Conservation (phyloP, 139 green algal species). For the Chlorella vulgaris region DNA sequence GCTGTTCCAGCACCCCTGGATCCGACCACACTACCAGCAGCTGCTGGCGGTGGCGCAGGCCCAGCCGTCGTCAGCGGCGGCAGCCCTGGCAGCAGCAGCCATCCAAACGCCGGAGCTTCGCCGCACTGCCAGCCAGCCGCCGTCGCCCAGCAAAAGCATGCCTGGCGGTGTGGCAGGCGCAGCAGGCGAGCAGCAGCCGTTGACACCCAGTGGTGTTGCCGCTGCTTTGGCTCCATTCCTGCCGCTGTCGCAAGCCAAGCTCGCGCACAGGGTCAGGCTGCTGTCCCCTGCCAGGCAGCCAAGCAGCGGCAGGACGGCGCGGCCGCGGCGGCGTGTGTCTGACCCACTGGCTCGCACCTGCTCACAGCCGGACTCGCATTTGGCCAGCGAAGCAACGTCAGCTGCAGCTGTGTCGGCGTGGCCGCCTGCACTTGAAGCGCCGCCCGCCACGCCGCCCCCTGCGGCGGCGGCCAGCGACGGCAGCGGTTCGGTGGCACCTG, state of each 20-base stretch:
- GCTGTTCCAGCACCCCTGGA: constrained; percentile 27
- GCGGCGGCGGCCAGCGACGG: constrained; percentile 4
- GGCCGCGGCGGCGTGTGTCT: constrained; percentile 8
- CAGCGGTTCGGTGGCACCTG: neutral
- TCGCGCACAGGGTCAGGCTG: constrained; percentile 24
- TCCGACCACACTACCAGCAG: neutral
- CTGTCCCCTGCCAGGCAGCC: constrained; percentile 7
- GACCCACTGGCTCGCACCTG: neutral
- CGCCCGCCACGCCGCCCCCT: neutral
- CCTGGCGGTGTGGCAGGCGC: neutral
- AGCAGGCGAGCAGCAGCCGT: neutral
- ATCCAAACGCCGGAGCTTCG: constrained; percentile 16
- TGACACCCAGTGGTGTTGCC: neutral
- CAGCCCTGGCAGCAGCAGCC: neutral
- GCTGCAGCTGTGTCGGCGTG: neutral
- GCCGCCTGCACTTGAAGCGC: neutral
- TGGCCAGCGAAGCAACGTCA: neutral
- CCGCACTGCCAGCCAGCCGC: constrained; percentile 26
- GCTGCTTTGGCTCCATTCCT: constrained; percentile 22
- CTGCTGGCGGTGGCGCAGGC: neutral
- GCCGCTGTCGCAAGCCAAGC: constrained; percentile 27
- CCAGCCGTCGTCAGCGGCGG: neutral
- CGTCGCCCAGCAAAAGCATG: constrained; percentile 26
- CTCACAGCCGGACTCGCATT: neutral
- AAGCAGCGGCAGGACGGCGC: constrained; percentile 7